Conservation (phyloP, 345 rosid genomes). For the Linum trigynum region DNA sequence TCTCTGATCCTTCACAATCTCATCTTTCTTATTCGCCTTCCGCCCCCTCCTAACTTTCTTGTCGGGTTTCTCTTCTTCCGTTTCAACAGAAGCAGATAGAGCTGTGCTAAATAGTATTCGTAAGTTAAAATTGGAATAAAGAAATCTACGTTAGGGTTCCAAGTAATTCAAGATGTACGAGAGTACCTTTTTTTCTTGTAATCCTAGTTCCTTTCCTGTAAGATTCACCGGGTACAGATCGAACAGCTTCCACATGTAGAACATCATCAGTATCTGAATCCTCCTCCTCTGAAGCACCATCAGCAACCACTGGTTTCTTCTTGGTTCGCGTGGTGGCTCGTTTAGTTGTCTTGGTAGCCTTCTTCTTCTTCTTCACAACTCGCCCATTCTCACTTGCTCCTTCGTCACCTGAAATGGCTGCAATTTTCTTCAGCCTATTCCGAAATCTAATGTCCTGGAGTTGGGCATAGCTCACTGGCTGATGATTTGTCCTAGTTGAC, state of each 20-base stretch:
- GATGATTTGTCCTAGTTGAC: conserved; percentile 28
- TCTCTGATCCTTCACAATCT: conserved; percentile 23
- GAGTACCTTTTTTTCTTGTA: conserved; percentile 43
- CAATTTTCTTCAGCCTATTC: conserved; percentile 42
- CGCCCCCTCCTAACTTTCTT: conserved; percentile 43
- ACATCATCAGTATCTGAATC: conserved; percentile 17
- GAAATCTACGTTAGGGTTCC: not conserved
- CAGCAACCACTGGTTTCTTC: conserved; percentile 42
- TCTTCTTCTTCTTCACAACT: conserved; percentile 34
- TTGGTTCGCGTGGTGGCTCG: conserved; percentile 33
- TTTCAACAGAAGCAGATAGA: conserved; percentile 25
- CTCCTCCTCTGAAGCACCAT: conserved; percentile 24
- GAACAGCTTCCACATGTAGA: conserved; percentile 21
- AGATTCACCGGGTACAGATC: conserved; percentile 20
- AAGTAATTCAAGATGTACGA: conserved; percentile 6
- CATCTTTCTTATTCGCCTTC: conserved; percentile 30
- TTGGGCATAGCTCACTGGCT: conserved; percentile 29
- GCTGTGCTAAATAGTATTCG: conserved; percentile 21
- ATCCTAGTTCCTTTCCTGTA: conserved; percentile 23
- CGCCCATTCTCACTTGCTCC: conserved; percentile 37
- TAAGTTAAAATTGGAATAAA: conserved; percentile 7
- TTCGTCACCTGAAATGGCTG: conserved; percentile 30
- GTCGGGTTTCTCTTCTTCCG: conserved; percentile 42
- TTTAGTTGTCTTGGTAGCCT: conserved; percentile 25
- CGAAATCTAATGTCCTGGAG: conserved; percentile 35